phyloP scores from a whole-genome alignment of 1,139 yeast genomes.

The Pneumocystis sp. region DNA sequence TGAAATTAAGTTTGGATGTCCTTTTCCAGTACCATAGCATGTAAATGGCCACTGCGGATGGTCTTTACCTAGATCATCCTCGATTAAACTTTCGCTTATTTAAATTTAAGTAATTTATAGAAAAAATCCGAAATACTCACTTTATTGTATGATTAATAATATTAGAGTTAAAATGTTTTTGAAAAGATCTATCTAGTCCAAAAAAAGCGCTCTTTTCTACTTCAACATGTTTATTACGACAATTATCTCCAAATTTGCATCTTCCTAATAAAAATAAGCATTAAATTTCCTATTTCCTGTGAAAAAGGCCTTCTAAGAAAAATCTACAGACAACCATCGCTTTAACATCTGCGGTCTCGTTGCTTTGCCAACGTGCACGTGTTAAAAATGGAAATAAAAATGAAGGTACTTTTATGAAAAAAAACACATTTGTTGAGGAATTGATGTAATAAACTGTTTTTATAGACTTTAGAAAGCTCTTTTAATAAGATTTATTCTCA shows the following conservation, averaged over 20 bases:
- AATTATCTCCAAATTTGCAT: neutral
- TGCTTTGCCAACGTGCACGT: neutral
- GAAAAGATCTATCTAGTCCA: neutral
- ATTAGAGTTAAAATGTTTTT: neutral
- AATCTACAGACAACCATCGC: neutral
- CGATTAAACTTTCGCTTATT: neutral
- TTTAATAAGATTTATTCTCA: neutral
- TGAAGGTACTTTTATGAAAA: neutral
- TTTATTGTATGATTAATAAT: neutral
- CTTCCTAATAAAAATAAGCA: neutral
- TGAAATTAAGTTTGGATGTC: conserved; percentile 4
- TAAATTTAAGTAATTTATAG: neutral
- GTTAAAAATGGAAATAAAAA: neutral
- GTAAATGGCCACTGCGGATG: conserved; percentile 9
- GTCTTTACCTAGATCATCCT: conserved; percentile 2
- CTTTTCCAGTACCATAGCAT: conserved; percentile 6
- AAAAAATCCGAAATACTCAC: neutral
- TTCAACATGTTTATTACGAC: neutral
- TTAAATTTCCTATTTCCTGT: neutral
- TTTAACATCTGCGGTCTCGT: neutral
- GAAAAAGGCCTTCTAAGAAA: neutral
- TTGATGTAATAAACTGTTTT: neutral
- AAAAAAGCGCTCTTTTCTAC: neutral
- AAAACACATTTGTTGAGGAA: neutral
- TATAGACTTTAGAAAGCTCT: neutral